A percentile compares a stretch with the other conserved stretches of the same genome.
Conservation (phyloP, 192 early-diverging fungal species). For the Coemansia sp. region DNA sequence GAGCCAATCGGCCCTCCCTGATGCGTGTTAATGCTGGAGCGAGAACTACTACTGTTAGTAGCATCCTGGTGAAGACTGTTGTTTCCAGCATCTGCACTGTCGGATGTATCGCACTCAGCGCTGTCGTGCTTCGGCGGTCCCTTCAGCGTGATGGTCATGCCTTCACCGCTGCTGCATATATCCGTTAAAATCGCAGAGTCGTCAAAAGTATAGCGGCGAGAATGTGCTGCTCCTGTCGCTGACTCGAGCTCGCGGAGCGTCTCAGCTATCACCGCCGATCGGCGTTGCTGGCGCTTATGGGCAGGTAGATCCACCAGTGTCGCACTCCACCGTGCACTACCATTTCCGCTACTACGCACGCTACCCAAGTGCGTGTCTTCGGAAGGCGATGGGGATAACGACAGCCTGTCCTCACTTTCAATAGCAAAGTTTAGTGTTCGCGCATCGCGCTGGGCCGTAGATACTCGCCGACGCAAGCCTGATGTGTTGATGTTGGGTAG, state of each 20-base stretch:
- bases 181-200: constrained; percentile 17
- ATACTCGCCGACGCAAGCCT: constrained; percentile 40
- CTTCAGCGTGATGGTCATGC: constrained; percentile 53
- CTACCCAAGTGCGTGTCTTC: constrained; percentile 8
- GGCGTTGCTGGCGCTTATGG: constrained; percentile 49
- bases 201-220: constrained; percentile 5
- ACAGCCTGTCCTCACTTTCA: constrained; percentile 8
- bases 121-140: constrained; percentile 27
- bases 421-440: constrained; percentile 33
- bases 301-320: constrained; percentile 29
- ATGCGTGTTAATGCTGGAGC: background rate
- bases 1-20: background rate
- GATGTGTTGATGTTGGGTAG: constrained; percentile 7
- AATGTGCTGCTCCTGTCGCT: constrained; percentile 1
- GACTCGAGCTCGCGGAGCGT: constrained; percentile 34
- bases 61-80: background rate
- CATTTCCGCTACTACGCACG: constrained; percentile 17
- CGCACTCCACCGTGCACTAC: constrained; percentile 37
- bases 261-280: constrained; percentile 42
- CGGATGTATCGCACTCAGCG: constrained; percentile 2
- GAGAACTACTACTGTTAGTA: background rate
- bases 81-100: background rate
- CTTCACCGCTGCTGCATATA: constrained; percentile 23
- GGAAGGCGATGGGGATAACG: constrained; percentile 23
- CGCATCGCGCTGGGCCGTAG: constrained; percentile 22